Evolutionary conservation across 164 flowering plant species (phyloP), one percentile per base, ranked within the genome.

Genomic region (Piper betle): DNA sequence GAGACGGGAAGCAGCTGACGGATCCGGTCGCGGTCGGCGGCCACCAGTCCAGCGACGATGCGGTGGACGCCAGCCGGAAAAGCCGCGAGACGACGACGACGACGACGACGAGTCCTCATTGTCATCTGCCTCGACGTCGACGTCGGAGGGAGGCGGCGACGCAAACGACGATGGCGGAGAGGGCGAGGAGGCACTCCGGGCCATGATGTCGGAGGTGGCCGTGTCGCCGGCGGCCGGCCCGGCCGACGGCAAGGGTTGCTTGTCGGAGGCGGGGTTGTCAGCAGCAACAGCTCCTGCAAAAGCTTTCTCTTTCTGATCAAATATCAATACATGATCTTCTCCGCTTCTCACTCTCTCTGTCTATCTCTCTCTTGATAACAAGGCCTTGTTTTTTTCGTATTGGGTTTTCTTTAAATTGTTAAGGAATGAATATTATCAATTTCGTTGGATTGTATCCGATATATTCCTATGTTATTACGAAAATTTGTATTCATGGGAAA

Each of bases 1-100:
- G 98, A 52, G 96, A 92, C 67, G 96, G 98, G 50, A 77, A 68
- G 69, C 70, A 62, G 18, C 66, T 81, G 66, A 75, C 84, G 13
- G 79, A 83, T 37, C 95, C 97, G 0, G 60, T 71, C 0, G 74
- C 90, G n/a, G 71, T 90, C 20, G 80, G 66, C 17, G 78, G 82
- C 11, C 71, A 70, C 6, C 58, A 25, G 50, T 10, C 12, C 12
- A 15, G 10, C 43, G 6, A 41, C 2, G 50, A 43, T 10, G 50
- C 8, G 50, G 50, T 15, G 50, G 50, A 6, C 70, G 62, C 16
- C 64, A 80, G 66, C 74, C 83, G 13, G 78, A 81, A 37, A 92
- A 93, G 0, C 57, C 70, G 0, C 74, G 88, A n/a, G 71, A 87
- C 18, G 80, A 64, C 15, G 78, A 81, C 13, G 70, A 70, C 4